These are phyloP conservation scores for Ascosphaera acerosa DNA, from an alignment of 2,329 filamentous ascomycete species.

Conservation along the genomic window DNA sequence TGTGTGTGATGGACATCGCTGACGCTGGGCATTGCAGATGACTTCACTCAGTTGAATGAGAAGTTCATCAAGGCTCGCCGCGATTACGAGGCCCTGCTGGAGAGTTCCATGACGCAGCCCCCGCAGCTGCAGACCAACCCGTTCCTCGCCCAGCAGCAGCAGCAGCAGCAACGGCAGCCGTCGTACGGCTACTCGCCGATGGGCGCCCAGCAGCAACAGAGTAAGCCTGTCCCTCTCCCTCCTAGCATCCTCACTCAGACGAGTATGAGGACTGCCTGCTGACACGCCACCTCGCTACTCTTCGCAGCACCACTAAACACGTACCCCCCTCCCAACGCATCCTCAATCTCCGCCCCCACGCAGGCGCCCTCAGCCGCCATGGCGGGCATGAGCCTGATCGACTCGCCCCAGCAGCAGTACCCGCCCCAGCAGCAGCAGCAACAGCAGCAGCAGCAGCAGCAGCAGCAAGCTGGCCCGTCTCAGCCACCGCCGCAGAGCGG, in stretches of 20 bases:
- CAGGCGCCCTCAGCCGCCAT: background rate
- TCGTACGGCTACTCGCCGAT: conserved; percentile 12
- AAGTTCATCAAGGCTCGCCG: conserved; percentile 97
- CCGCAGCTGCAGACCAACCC: conserved; percentile 30
- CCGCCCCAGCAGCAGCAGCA: background rate
- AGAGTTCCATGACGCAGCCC: conserved; percentile 92
- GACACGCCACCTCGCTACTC: too few species aligned
- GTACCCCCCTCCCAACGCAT: background rate
- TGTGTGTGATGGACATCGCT: conserved; percentile 2
- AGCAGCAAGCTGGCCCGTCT: background rate
- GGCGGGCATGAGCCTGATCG: background rate
- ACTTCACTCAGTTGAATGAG: conserved; percentile 94
- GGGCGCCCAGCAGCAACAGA: background rate
- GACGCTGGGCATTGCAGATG: conserved; percentile 36
- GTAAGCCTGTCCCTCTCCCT: background rate
- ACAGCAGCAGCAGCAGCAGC: background rate
- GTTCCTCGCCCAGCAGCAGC: conserved; percentile 34
- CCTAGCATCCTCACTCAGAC: background rate
- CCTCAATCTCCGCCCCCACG: background rate
- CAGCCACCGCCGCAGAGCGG: background rate
- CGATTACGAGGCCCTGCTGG: conserved; percentile 88
- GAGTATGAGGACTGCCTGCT: too few species aligned
- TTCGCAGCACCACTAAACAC: background rate
- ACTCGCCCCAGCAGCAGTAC: background rate
- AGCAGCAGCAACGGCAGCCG: conserved; percentile 19